A percentile compares a stretch with the other conserved stretches of the same genome.
phyloP scores from a whole-genome alignment of 1,284 basidiomycete species.

The Afroboletus lepidellus region DNA sequence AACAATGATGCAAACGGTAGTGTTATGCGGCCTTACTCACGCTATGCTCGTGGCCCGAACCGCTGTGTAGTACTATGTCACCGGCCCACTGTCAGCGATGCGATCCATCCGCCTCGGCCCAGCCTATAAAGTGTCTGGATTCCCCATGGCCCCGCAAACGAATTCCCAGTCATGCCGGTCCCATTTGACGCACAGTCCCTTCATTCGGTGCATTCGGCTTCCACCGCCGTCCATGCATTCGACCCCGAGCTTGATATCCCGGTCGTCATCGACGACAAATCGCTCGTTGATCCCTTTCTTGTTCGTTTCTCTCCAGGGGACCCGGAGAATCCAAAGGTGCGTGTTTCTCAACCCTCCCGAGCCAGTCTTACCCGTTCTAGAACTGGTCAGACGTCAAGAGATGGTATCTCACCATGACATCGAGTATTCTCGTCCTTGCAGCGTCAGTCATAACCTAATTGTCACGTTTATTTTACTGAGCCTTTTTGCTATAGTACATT shows the following conservation, averaged over 20 bases:
- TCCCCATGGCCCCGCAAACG: neutral
- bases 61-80: neutral
- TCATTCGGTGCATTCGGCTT: conserved; percentile 15
- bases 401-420: conserved; percentile 64
- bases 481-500: conserved; percentile 46
- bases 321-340: conserved; percentile 40
- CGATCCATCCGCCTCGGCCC: conserved; percentile 3
- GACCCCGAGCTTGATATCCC: conserved; percentile 11
- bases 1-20: neutral
- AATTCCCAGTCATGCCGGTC: conserved; percentile 10
- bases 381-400: conserved; percentile 57
- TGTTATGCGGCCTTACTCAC: neutral
- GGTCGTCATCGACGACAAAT: conserved; percentile 14
- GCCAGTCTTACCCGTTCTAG: conserved; percentile 30
- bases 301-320: conserved; percentile 34
- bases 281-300: conserved; percentile 27
- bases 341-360: neutral
- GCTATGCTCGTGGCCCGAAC: neutral
- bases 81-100: conserved; percentile 13
- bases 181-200: conserved; percentile 19
- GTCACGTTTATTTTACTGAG: conserved; percentile 11
- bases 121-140: conserved; percentile 14
- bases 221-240: conserved; percentile 20
- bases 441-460: conserved; percentile 42
- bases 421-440: conserved; percentile 66